These are phyloP conservation scores for Aureobasidium sp. DNA, from an alignment of 2,329 filamentous ascomycete genomes.

Conservation along the genomic window DNA sequence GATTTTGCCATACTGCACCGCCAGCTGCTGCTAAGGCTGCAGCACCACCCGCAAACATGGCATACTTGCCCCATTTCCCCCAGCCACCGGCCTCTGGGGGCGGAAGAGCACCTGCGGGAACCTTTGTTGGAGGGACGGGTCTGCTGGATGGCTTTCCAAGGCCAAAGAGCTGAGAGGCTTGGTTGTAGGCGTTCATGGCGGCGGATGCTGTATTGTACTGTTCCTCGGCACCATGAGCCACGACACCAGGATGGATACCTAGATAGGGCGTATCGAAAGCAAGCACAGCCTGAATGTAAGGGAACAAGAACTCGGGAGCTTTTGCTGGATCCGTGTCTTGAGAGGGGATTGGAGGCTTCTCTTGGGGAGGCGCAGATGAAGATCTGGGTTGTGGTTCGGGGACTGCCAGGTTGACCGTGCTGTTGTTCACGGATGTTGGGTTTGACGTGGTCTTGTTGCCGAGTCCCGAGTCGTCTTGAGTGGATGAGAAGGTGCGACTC, in stretches of 20 bases:
- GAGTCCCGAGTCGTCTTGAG: constrained; percentile 15
- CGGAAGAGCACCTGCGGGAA: constrained; percentile 25
- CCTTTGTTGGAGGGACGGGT: constrained; percentile 19
- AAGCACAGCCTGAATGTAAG: constrained; percentile 80
- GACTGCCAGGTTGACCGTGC: constrained; percentile 10
- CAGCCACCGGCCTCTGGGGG: constrained; percentile 38
- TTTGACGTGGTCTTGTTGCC: constrained; percentile 15
- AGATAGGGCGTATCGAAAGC: constrained; percentile 93
- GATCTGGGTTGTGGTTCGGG: constrained; percentile 10
- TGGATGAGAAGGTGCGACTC: not conserved
- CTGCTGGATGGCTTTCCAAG: not conserved
- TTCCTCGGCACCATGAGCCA: constrained; percentile 78
- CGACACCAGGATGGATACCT: constrained; percentile 69
- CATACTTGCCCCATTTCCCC: constrained; percentile 77
- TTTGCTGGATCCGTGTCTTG: constrained; percentile 24
- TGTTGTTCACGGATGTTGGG: constrained; percentile 4
- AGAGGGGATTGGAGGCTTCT: not conserved
- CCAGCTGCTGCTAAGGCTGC: constrained; percentile 76
- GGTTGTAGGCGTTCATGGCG: constrained; percentile 59
- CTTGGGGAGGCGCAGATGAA: constrained; percentile 17
- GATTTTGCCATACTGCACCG: constrained; percentile 77
- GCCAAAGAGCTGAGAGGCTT: constrained; percentile 55
- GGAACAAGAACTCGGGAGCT: constrained; percentile 64
- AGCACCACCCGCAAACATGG: constrained; percentile 73
- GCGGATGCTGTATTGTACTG: constrained; percentile 69